Evolutionary conservation across 2,329 filamentous ascomycete genomes (phyloP).

Genomic region (Cladosporium cucumerinum): DNA sequence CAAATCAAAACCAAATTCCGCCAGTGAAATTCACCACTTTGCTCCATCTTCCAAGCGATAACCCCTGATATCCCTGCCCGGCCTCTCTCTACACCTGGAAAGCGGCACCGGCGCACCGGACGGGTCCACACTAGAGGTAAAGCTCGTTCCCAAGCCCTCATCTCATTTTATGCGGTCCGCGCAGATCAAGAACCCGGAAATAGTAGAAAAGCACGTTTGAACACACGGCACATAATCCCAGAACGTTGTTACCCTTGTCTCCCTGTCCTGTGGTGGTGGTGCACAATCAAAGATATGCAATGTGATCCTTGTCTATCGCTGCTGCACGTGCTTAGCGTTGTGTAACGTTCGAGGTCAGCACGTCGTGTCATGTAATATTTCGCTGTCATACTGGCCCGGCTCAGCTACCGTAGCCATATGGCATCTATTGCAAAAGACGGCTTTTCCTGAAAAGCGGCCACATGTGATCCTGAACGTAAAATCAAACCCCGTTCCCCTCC

Average conservation of each 20-base stretch:
- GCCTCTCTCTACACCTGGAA: neutral
- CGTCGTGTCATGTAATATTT: neutral
- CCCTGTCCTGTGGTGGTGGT: neutral
- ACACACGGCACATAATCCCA: neutral
- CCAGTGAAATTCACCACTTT: neutral
- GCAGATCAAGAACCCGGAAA: neutral
- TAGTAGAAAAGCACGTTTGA: neutral
- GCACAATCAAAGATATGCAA: neutral
- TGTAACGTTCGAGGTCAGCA: neutral
- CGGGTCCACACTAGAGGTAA: neutral
- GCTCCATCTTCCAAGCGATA: neutral
- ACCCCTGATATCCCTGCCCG: neutral
- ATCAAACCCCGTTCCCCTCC: neutral
- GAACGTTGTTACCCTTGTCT: neutral
- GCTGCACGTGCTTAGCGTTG: neutral
- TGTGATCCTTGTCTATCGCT: neutral
- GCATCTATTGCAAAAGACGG: neutral
- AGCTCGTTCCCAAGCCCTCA: neutral
- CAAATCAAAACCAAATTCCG: neutral
- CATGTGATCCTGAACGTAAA: neutral
- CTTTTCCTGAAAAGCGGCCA: neutral
- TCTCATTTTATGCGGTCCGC: conserved; percentile 4
- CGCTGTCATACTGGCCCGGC: neutral
- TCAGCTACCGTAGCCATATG: neutral
- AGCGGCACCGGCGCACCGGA: neutral